Evolutionary conservation across 2,329 filamentous ascomycete species (phyloP).

Genomic region (Atkinsonella hypoxylon): DNA sequence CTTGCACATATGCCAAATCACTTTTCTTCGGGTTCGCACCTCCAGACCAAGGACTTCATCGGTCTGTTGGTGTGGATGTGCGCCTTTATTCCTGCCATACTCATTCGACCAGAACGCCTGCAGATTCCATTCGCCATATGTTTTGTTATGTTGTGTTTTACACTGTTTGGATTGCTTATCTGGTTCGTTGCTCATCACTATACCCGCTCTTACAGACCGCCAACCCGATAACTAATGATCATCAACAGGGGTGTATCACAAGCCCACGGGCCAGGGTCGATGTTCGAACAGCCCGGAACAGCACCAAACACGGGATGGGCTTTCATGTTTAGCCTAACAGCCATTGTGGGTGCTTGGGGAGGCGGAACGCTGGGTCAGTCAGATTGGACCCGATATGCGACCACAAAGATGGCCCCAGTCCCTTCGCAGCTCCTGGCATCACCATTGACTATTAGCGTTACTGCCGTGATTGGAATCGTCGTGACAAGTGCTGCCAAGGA

Average conservation of each 20-base stretch:
- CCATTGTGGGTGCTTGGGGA: slow-evolving; percentile 16
- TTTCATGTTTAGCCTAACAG: slow-evolving; percentile 20
- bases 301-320: slow-evolving; percentile 16
- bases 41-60: slow-evolving; percentile 16
- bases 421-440: slow-evolving; percentile 14
- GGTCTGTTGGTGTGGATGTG: slow-evolving; percentile 15
- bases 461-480: slow-evolving; percentile 16
- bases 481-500: slow-evolving; percentile 14
- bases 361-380: slow-evolving; percentile 16
- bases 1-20: slow-evolving; percentile 14
- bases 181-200: slow-evolving; percentile 4
- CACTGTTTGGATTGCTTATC: slow-evolving; percentile 11
- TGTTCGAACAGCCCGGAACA: slow-evolving; percentile 12
- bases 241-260: slow-evolving; percentile 10
- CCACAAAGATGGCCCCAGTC: slow-evolving; percentile 8
- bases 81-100: slow-evolving; percentile 11
- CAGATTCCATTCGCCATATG: slow-evolving; percentile 15
- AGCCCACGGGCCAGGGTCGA: slow-evolving; percentile 11
- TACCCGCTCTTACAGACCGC: too few relatives aligned
- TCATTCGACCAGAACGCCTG: slow-evolving; percentile 14
- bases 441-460: slow-evolving; percentile 15
- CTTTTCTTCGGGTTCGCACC: slow-evolving; percentile 12
- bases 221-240: background rate
- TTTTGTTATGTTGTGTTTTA: slow-evolving; percentile 13
- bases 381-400: slow-evolving; percentile 18